Conservation (phyloP, 331 rosid genomes). For the Malus hybrid region DNA sequence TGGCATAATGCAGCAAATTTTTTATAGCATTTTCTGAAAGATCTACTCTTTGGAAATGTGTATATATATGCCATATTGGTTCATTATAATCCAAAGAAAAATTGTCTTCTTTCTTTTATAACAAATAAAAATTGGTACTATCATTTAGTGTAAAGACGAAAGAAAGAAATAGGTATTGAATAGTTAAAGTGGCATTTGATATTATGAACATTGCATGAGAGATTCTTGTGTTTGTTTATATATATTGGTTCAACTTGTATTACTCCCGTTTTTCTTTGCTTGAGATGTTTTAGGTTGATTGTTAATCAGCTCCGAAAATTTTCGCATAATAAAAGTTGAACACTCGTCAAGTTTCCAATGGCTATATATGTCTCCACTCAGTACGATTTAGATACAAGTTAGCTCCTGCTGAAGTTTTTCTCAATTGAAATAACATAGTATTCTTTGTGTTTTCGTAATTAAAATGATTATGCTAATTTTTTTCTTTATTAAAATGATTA, state of each 20-base stretch:
- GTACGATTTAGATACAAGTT: not conserved
- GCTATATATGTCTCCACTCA: too few relatives aligned
- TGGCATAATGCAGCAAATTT: constrained; percentile 11
- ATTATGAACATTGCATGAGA: not conserved
- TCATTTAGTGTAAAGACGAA: not conserved
- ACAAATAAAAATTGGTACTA: not conserved
- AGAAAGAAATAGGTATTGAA: too few relatives aligned
- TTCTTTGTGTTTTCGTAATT: not conserved
- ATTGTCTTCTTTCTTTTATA: not conserved
- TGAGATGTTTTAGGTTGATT: not conserved
- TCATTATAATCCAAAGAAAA: not conserved
- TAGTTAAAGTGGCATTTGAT: not conserved
- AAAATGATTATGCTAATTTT: not conserved
- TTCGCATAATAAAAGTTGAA: not conserved
- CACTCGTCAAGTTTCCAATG: too few relatives aligned
- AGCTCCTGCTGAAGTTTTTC: not conserved
- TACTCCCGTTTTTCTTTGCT: not conserved
- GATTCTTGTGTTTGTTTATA: not conserved
- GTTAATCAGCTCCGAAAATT: not conserved
- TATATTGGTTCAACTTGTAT: not conserved
- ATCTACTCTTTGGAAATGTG: constrained; percentile 4
- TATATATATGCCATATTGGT: not conserved
- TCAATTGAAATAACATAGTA: not conserved
- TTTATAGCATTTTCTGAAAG: not conserved
- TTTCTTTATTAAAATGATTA: not conserved